These are phyloP conservation scores for Mortierella sp. DNA, from an alignment of 371 early-diverging fungal species.

Conservation along the genomic window DNA sequence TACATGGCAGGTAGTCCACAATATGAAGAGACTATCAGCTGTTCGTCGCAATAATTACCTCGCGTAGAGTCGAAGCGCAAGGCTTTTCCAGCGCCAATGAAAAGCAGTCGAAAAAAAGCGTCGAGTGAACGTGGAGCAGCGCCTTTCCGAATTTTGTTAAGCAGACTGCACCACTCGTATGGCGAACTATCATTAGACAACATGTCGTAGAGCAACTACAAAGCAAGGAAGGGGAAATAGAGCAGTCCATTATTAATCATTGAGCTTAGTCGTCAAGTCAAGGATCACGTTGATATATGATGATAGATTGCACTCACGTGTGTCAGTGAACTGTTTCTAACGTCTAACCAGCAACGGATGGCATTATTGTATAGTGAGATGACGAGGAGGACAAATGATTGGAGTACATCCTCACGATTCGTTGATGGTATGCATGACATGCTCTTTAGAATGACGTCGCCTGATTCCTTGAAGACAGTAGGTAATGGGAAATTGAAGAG, in stretches of 20 bases:
- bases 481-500: constrained; percentile 11
- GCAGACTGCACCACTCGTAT: constrained; percentile 32
- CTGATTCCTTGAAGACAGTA: no score
- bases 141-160: constrained; percentile 14
- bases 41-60: constrained; percentile 6
- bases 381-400: constrained; percentile 34
- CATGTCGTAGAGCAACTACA: constrained; percentile 36
- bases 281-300: no score
- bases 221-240: neutral
- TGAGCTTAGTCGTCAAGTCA: neutral
- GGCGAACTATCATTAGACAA: constrained; percentile 26
- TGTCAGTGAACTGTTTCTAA: constrained; percentile 37
- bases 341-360: constrained; percentile 50
- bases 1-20: neutral
- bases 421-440: neutral
- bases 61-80: constrained; percentile 11
- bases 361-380: constrained; percentile 43
- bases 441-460: no score
- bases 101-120: constrained; percentile 38
- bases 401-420: constrained; percentile 1
- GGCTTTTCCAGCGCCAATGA: constrained; percentile 42
- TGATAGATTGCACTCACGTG: constrained; percentile 17
- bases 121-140: constrained; percentile 27
- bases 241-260: neutral
- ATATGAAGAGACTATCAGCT: no score